Conservation (phyloP, 106 monocot species). For the Triglochin maritima region DNA sequence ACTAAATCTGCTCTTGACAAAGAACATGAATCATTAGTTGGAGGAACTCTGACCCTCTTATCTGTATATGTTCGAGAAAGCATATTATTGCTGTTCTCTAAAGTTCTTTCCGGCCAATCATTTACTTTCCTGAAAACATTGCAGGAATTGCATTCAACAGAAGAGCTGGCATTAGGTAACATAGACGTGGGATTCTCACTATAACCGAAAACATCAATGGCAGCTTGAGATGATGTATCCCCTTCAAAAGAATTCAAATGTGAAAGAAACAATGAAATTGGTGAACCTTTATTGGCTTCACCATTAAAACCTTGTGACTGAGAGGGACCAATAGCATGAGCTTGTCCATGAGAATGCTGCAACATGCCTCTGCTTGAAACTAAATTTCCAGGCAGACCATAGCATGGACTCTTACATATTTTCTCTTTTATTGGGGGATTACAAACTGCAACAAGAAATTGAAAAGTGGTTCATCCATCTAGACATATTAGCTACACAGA, state of each 20-base stretch:
- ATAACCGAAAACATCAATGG: slow-evolving; percentile 17
- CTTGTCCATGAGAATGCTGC: slow-evolving; percentile 11
- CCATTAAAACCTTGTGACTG: slow-evolving; percentile 17
- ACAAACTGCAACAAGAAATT: slow-evolving; percentile 32
- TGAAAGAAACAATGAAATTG: slow-evolving; percentile 68
- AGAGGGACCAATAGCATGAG: slow-evolving; percentile 4
- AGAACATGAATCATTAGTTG: slow-evolving; percentile 12
- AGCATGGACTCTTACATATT: slow-evolving; percentile 9
- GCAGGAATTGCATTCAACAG: slow-evolving; percentile 15
- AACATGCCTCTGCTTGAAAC: slow-evolving; percentile 5
- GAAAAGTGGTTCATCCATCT: slow-evolving; percentile 4
- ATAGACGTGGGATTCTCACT: slow-evolving; percentile 16
- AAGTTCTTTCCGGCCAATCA: slow-evolving; percentile 12
- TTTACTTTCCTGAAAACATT: slow-evolving; percentile 7
- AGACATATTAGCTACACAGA: not conserved
- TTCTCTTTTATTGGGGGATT: slow-evolving; percentile 13
- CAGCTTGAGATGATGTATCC: slow-evolving; percentile 22
- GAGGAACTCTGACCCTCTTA: slow-evolving; percentile 6
- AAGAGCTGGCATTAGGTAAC: slow-evolving; percentile 17
- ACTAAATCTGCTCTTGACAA: not conserved
- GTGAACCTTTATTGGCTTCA: slow-evolving; percentile 35
- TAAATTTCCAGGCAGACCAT: slow-evolving; percentile 10
- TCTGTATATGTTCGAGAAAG: slow-evolving; percentile 6
- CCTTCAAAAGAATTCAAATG: slow-evolving; percentile 44
- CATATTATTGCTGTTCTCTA: slow-evolving; percentile 8